A percentile compares a stretch with the other conserved stretches of the same genome.
These are phyloP conservation scores for Penicillium desertorum DNA, from an alignment of 495 filamentous ascomycete species.

Conservation along the genomic window DNA sequence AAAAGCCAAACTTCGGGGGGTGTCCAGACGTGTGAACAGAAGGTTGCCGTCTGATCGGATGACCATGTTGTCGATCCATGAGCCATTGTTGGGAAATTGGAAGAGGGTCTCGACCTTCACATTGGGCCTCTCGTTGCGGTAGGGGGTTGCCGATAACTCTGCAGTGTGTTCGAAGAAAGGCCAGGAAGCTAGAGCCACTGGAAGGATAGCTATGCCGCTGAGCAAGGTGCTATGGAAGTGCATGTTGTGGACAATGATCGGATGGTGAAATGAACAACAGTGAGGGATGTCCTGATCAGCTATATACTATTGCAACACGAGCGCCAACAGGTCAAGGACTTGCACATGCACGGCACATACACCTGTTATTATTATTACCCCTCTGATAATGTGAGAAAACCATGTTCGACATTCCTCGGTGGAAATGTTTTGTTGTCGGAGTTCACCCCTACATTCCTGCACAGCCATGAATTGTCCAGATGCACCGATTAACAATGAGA, in stretches of 20 bases:
- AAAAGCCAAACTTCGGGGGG: constrained; percentile 44
- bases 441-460: background rate
- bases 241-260: constrained; percentile 15
- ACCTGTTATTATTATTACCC: background rate
- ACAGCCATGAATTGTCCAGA: background rate
- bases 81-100: constrained; percentile 36
- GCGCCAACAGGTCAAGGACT: background rate
- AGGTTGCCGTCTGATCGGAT: constrained; percentile 35
- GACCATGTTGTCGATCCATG: constrained; percentile 45
- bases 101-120: constrained; percentile 30
- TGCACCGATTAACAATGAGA: background rate
- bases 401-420: background rate
- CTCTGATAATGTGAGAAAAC: background rate
- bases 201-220: constrained; percentile 14
- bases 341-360: background rate
- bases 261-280: too few relatives aligned
- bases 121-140: constrained; percentile 17
- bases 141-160: background rate
- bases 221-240: constrained; percentile 11
- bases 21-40: constrained; percentile 37
- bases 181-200: constrained; percentile 17
- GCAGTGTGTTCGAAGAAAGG: constrained; percentile 2
- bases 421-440: background rate
- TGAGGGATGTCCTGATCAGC: background rate
- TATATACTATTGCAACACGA: background rate